Evolutionary conservation across 306 rosid species (phyloP), one percentile per base, ranked within the genome.

Genomic region (Morella rubra): DNA sequence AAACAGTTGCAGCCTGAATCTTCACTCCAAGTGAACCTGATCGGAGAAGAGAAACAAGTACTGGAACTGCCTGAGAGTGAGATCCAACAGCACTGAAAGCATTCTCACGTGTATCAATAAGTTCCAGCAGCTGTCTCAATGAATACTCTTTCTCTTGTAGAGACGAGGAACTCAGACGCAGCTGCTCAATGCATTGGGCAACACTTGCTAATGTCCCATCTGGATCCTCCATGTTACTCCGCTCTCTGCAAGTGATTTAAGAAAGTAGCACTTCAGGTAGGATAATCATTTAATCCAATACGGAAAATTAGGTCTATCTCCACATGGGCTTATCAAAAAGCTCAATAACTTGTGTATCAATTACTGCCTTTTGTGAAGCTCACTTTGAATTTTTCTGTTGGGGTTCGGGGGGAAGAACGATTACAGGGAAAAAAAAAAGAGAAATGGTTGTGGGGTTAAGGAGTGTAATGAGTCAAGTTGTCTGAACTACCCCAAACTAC

Each of bases 81-180:
- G 99, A 92, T 91, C 99, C 99, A 84, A 96, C 98, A 27, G 99
- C 99, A 93, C 99, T 88, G 82, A 91, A 92, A 70, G 94, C 97
- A 86, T 89, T 93, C 86, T 96, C 99, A 54, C 98, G 97, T 59
- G 85, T 86, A 46, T 91, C 96, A 76, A 96, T 89, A 80, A 96
- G 98, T 81, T 88, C 97, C 82, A 79, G 81, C 80, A 96, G 85
- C 84, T 88, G 96, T 84, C 87, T 89, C 83, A 96, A 87, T 66
- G 97, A 89, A 91, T 85, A 85, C 86, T 96, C 99, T 85, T 88
- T 96, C 85, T 96, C 99, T 54, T 86, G 90, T 66, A 73, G 80
- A 44, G 98, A 91, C 54, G 93, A 87, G 68, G 96, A 86, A 82
- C 86, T 84, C 88, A 92, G 98, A 24, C 99, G 98, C 76, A 92